Percentiles rank a stretch among this genome's conserved stretches.
Evolutionary conservation across 192 early-diverging fungal genomes (phyloP).

Genomic region (Lobulomyces angularis): DNA sequence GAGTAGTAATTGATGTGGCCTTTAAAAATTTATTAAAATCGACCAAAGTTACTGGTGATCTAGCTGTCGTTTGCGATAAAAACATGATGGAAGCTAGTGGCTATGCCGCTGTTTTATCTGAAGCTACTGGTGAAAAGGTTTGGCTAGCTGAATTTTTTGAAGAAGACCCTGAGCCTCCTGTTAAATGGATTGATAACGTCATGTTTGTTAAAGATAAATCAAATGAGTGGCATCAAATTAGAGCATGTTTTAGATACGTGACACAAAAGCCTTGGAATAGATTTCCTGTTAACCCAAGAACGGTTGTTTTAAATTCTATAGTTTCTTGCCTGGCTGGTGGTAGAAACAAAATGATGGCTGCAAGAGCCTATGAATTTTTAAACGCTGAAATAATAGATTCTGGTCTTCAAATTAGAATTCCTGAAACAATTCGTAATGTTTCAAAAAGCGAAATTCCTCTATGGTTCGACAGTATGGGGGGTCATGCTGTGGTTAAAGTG

Average conservation of each 20-base stretch:
- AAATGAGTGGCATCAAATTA: slow-evolving; percentile 64
- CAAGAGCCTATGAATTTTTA: slow-evolving; percentile 71
- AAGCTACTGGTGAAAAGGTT: slow-evolving; percentile 59
- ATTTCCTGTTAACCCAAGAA: slow-evolving; percentile 63
- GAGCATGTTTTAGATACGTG: slow-evolving; percentile 80
- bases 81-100: slow-evolving; percentile 79
- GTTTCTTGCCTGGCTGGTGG: slow-evolving; percentile 77
- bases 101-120: slow-evolving; percentile 69
- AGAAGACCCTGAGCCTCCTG: slow-evolving; percentile 58
- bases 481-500: slow-evolving; percentile 70
- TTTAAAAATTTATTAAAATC: slow-evolving; percentile 56
- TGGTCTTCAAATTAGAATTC: slow-evolving; percentile 56
- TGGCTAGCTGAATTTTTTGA: slow-evolving; percentile 68
- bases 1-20: slow-evolving; percentile 64
- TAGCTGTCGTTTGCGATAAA: slow-evolving; percentile 78
- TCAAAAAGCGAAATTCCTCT: slow-evolving; percentile 67
- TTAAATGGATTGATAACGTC: slow-evolving; percentile 63
- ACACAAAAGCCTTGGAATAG: slow-evolving; percentile 83
- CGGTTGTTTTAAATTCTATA: slow-evolving; percentile 66
- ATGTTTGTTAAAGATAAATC: slow-evolving; percentile 55
- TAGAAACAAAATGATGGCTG: slow-evolving; percentile 84
- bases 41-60: slow-evolving; percentile 50
- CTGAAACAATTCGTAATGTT: slow-evolving; percentile 79
- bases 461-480: slow-evolving; percentile 73
- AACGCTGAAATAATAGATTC: slow-evolving; percentile 64